Conservation (phyloP, 2,329 filamentous ascomycete species). For the Alternaria arborescens region DNA sequence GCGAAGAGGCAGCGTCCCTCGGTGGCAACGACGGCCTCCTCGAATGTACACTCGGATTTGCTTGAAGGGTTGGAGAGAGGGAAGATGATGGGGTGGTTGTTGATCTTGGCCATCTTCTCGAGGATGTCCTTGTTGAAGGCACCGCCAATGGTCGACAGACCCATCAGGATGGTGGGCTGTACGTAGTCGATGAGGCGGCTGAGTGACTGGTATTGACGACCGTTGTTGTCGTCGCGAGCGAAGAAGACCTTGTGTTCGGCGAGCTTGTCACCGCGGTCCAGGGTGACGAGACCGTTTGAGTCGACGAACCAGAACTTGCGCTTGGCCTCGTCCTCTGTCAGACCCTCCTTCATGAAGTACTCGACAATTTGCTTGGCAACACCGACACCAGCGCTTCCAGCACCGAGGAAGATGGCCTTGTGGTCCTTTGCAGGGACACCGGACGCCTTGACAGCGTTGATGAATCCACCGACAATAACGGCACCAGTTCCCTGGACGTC, state of each 20-base stretch:
- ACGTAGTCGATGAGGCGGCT: conserved; percentile 94
- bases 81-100: conserved; percentile 80
- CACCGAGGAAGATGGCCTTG: conserved; percentile 93
- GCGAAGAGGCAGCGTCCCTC: conserved; percentile 93
- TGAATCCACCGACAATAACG: conserved; percentile 86
- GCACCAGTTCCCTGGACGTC: conserved; percentile 98
- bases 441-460: conserved; percentile 81
- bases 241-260: conserved; percentile 85
- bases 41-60: conserved; percentile 97
- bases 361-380: conserved; percentile 98
- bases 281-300: conserved; percentile 93
- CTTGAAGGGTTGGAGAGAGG: conserved; percentile 94
- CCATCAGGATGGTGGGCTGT: conserved; percentile 92
- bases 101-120: conserved; percentile 65
- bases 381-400: conserved; percentile 93
- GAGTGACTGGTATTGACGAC: conserved; percentile 75
- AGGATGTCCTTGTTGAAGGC: conserved; percentile 91
- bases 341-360: conserved; percentile 91
- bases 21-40: conserved; percentile 89
- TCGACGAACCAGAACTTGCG: conserved; percentile 98
- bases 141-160: conserved; percentile 91
- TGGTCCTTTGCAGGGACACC: conserved; percentile 88
- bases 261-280: conserved; percentile 90
- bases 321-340: conserved; percentile 85
- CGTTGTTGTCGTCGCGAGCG: conserved; percentile 70